Percentiles rank a stretch among this genome's conserved stretches.
Evolutionary conservation across 2,329 filamentous ascomycete genomes (phyloP).

Genomic region (Diaporthe aspalathi): DNA sequence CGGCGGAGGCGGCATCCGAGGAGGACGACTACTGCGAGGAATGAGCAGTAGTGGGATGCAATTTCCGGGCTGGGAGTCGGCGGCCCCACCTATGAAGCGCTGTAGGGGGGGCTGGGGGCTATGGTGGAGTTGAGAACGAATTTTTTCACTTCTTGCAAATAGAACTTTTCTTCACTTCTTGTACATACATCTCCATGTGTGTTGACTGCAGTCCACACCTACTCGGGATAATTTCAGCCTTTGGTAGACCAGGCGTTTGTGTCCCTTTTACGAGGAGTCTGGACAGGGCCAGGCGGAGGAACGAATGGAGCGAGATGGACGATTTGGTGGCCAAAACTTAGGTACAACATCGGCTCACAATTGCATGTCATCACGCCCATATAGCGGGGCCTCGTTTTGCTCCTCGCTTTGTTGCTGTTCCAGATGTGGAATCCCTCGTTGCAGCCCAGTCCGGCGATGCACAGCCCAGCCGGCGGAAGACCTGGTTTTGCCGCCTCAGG

Average conservation of each 20-base stretch:
- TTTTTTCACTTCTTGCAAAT: slow-evolving; percentile 5
- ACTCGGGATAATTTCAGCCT: background rate
- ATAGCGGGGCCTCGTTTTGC: background rate
- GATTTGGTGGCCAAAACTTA: background rate
- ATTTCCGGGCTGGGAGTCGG: background rate
- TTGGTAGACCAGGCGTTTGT: background rate
- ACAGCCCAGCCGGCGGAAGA: background rate
- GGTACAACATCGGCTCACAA: background rate
- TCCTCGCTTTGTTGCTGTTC: too few relatives aligned
- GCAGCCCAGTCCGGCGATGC: too few relatives aligned
- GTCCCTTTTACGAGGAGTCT: background rate
- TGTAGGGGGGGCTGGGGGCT: background rate
- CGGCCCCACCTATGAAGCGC: background rate
- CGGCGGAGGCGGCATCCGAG: background rate
- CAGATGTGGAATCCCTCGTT: too few relatives aligned
- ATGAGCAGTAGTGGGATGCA: background rate
- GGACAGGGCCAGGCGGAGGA: background rate
- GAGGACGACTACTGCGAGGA: slow-evolving; percentile 27
- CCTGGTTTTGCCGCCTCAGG: background rate
- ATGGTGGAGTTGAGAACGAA: too few relatives aligned
- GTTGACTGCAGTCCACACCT: too few relatives aligned
- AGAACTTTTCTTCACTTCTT: background rate
- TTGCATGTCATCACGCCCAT: background rate
- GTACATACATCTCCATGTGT: background rate
- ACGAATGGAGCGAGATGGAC: background rate